Conservation (phyloP, 495 filamentous ascomycete genomes). For the Penicillium coprophilum region DNA sequence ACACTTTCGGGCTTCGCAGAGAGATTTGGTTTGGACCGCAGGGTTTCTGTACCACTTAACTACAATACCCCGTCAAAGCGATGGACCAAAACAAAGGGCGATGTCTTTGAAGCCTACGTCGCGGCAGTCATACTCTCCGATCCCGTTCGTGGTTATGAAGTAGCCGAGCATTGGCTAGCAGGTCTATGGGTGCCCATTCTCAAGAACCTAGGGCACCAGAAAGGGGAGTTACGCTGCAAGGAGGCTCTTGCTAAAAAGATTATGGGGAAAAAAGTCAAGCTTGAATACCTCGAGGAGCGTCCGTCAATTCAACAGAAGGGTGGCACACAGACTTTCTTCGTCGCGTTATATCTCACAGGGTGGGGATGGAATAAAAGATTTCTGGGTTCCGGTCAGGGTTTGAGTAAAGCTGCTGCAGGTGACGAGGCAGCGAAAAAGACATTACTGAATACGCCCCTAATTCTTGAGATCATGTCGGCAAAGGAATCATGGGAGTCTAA, state of each 20-base stretch:
- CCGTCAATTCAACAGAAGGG: constrained; percentile 54
- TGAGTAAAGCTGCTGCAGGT: constrained; percentile 72
- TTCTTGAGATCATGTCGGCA: constrained; percentile 53
- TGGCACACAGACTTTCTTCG: constrained; percentile 59
- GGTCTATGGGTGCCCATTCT: constrained; percentile 62
- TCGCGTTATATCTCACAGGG: constrained; percentile 72
- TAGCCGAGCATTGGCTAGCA: constrained; percentile 66
- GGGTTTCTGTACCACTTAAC: constrained; percentile 51
- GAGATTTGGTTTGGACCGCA: constrained; percentile 65
- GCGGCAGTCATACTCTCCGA: constrained; percentile 72
- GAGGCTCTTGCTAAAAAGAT: constrained; percentile 57
- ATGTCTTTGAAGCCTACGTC: constrained; percentile 87
- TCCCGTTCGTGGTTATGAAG: constrained; percentile 55
- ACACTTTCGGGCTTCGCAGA: constrained; percentile 65
- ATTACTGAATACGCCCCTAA: constrained; percentile 56
- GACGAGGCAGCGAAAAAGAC: constrained; percentile 67
- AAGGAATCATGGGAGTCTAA: constrained; percentile 42
- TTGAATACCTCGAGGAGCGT: constrained; percentile 63
- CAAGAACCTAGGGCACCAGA: constrained; percentile 39
- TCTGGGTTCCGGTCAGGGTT: constrained; percentile 66
- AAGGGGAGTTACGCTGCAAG: constrained; percentile 44
- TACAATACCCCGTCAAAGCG: constrained; percentile 45
- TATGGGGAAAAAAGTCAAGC: constrained; percentile 56
- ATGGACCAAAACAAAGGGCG: constrained; percentile 69
- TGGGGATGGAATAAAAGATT: constrained; percentile 65